Base-by-base conservation (phyloP, 1,139 yeast species). In the Hansenula sp. region DNA sequence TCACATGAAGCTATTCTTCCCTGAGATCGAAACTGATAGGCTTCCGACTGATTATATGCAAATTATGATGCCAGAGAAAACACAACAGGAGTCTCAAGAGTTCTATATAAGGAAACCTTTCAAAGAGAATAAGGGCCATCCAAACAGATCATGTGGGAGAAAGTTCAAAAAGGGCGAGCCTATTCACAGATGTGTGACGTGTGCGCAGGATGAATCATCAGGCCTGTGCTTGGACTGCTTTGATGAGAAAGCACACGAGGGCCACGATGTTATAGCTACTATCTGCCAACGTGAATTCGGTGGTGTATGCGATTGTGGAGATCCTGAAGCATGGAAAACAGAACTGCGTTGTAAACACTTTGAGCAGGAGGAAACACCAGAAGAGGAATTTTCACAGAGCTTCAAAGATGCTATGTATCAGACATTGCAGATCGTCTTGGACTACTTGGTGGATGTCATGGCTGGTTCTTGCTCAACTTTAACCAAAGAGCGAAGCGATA, bases 251-350 rank as follows among this genome's bases (percentile, higher is more conserved):
- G 73, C 75, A 46, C 99, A 93, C 63, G 61, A 63, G 30, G 95
- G 81, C 41, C 99, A 93, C 61, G 79, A 81, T 38, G 84, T 87
- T 13, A 81, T 84, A 43, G 78, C 86, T 15, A 76, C 82, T 35
- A 81, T 89, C 13, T 83, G 91, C 43, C 82, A 79, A 45, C 69
- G 93, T 42, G 96, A 89, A 48, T 85, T 83, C 51, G 96, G 96
- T 5, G 97, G 97, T 1, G 90, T 90, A 6, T 93, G 98, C 61
- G 97, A 93, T 61, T 93, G 98, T 66, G 97, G 98, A 2, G 96
- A 93, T 59, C 72, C 77, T 0, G 88, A 84, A 49, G 95, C 96
- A 0, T 91, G 96, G 82, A 74, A 69, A 29, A 62, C 60, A 6
- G 64, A 68, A 4, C 67, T 82, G 42, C 66, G 77, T 44, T 91